Evolutionary conservation across 768 basidiomycete species (phyloP).

Genomic region (Mycena galopus): DNA sequence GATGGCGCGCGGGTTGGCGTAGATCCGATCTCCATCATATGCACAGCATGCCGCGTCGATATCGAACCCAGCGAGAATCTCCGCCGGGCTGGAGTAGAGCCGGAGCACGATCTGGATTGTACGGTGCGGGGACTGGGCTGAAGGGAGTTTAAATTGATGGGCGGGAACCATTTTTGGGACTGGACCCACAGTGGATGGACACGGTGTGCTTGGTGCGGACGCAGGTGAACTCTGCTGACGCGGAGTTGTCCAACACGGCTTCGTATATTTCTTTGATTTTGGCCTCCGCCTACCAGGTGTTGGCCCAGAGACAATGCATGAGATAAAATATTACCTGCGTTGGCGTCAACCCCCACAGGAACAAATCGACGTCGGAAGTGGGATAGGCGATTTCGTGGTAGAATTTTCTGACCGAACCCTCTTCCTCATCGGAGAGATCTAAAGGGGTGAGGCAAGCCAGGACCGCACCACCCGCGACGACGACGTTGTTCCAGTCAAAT

Average conservation of each 20-base stretch:
- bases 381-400: slow-evolving; percentile 69
- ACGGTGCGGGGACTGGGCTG: slow-evolving; percentile 76
- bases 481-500: slow-evolving; percentile 76
- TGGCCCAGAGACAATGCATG: neutral
- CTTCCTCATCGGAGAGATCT: slow-evolving; percentile 60
- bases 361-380: slow-evolving; percentile 73
- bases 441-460: slow-evolving; percentile 68
- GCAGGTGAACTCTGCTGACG: slow-evolving; percentile 62
- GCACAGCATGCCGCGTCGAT: slow-evolving; percentile 74
- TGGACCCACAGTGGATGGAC: slow-evolving; percentile 68
- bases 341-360: slow-evolving; percentile 69
- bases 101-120: slow-evolving; percentile 77
- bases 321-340: slow-evolving; percentile 55
- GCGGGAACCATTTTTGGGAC: neutral
- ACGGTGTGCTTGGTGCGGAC: slow-evolving; percentile 75
- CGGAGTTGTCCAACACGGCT: slow-evolving; percentile 76
- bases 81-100: slow-evolving; percentile 72
- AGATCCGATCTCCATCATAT: slow-evolving; percentile 64
- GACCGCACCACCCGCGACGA: slow-evolving; percentile 74
- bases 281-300: slow-evolving; percentile 59
- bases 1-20: slow-evolving; percentile 71
- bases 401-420: slow-evolving; percentile 67
- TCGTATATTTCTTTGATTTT: slow-evolving; percentile 72
- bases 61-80: slow-evolving; percentile 77
- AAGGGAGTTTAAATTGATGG: neutral